Evolutionary conservation across 2,329 filamentous ascomycete species (phyloP).

Genomic region (Fusarium liriodendri): DNA sequence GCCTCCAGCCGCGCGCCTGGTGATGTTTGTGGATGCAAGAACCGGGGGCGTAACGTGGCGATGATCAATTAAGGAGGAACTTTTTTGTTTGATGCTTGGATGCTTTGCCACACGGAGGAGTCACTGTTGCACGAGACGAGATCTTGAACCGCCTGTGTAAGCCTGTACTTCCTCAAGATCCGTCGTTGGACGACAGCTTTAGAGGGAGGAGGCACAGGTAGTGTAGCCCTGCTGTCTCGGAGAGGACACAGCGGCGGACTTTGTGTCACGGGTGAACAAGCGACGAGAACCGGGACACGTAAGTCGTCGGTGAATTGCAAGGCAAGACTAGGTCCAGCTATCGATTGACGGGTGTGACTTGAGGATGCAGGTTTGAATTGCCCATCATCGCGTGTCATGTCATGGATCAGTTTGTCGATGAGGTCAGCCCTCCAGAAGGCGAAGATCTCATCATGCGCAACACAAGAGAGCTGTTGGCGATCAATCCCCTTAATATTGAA

Average conservation of each 20-base stretch:
- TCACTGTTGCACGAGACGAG: conserved; percentile 1
- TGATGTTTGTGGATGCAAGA: not conserved
- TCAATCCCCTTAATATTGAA: conserved; percentile 14
- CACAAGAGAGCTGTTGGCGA: conserved; percentile 21
- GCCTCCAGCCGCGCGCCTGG: conserved; percentile 5
- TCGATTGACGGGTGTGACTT: not conserved
- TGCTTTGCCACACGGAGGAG: not conserved
- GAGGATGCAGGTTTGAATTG: not conserved
- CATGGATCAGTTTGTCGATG: not conserved
- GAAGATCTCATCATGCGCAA: conserved; percentile 15
- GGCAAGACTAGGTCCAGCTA: not conserved
- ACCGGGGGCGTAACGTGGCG: conserved; percentile 1
- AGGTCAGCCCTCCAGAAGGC: not conserved
- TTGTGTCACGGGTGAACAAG: not conserved
- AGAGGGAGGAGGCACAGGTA: not conserved
- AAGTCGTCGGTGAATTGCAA: not conserved
- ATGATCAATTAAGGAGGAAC: not conserved
- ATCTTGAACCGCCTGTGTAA: not conserved
- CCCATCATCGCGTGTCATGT: not conserved
- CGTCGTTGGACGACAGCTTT: not conserved
- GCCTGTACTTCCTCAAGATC: not conserved
- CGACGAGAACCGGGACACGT: not conserved
- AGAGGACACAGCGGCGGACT: not conserved
- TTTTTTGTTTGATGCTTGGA: not conserved
- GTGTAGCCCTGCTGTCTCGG: not conserved